Percentiles rank a stretch among this genome's conserved stretches.
phyloP scores from a whole-genome alignment of 2,329 filamentous ascomycete species.

The Calonectria leucothoes region DNA sequence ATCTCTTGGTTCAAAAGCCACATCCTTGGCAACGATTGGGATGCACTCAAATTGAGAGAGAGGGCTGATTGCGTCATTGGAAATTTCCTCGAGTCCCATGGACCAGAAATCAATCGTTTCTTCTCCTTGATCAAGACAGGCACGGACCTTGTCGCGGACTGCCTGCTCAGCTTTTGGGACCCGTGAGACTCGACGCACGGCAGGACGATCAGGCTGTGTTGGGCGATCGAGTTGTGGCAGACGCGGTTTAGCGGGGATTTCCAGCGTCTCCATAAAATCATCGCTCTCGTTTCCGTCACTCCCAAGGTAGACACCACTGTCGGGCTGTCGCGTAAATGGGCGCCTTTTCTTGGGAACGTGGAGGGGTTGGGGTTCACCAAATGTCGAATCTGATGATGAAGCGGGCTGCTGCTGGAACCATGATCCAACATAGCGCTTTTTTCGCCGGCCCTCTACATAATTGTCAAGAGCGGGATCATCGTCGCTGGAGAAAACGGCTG shows the following conservation, averaged over 20 bases:
- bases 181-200: constrained; percentile 46
- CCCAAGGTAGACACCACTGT: constrained; percentile 77
- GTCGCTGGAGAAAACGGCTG: constrained; percentile 78
- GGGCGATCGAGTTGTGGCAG: constrained; percentile 51
- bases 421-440: constrained; percentile 74
- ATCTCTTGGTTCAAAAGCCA: constrained; percentile 69
- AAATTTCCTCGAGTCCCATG: constrained; percentile 63
- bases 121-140: constrained; percentile 67
- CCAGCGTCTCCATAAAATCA: constrained; percentile 48
- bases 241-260: constrained; percentile 47
- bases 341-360: constrained; percentile 58
- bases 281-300: constrained; percentile 66
- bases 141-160: constrained; percentile 59
- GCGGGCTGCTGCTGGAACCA: constrained; percentile 74
- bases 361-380: constrained; percentile 53
- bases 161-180: constrained; percentile 55
- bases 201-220: constrained; percentile 48
- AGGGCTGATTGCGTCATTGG: constrained; percentile 67
- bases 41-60: constrained; percentile 67
- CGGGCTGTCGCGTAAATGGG: constrained; percentile 68
- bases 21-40: constrained; percentile 64
- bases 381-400: constrained; percentile 62
- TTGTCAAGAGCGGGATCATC: constrained; percentile 76
- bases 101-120: constrained; percentile 73
- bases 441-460: constrained; percentile 66